Base-by-base conservation (phyloP, 1,139 yeast species). In the Ogataea hybrid region DNA sequence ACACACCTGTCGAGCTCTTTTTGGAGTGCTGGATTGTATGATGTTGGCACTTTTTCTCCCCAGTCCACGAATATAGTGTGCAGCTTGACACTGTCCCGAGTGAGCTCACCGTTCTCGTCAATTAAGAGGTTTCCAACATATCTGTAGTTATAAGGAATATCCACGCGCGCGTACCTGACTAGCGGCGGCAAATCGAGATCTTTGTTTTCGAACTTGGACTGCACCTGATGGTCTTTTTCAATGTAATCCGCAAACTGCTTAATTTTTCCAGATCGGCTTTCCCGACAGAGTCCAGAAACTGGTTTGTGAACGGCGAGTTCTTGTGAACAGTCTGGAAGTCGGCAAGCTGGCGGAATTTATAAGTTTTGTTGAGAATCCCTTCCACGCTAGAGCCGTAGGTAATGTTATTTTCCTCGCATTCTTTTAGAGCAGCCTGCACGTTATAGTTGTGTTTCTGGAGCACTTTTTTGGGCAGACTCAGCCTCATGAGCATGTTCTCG, bases 171-270 rank as follows among this genome's bases (percentile, higher is more conserved):
- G 52, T 88, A 84, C 35, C 85, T 65, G 1, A 97, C 92, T 2
- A 97, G 95, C 0, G 97, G 96, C 2, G 94, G 83, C 17, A 90
- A 60, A 47, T 86, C 87, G 49, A 80, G 75, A 51, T 80, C 78
- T 32, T 63, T 60, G 55, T 73, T 70, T 43, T 32, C 12, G 29
- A 43, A 49, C 12, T 37, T 42, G 27, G 43, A 31, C 27, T 37
- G 32, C 9, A 35, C 28, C 6, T 42, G 14, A 28, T 43, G 44
- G 39, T 73, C 73, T 12, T 59, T 49, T 14, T 69, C 69, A 36
- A 79, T 71, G 43, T 68, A 69, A 6, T 64, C 45, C n/a, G 74
- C 68, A 34, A 78, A 68, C 8, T 66, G 59, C 40, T 71, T 64
- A 47, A 78, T 70, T 15, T 64, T 57, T 56, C 49, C 25, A 69